These are phyloP conservation scores for Schizochytrium sp. DNA, from an alignment of 108 stramenopile genomes.

Conservation along the genomic window DNA sequence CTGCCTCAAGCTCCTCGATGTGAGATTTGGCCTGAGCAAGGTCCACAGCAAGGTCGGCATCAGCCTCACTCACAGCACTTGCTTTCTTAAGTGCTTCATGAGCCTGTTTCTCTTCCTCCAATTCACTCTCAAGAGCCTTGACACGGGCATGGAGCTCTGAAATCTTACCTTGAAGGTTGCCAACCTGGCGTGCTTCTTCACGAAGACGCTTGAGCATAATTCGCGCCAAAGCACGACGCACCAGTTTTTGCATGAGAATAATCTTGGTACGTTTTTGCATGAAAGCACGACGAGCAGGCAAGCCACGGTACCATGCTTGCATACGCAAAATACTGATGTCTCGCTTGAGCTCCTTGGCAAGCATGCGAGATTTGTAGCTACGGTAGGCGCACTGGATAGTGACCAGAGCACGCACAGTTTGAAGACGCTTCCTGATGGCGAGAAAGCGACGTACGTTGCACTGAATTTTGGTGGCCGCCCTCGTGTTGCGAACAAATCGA, in stretches of 20 bases:
- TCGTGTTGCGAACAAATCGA: conserved; percentile 78
- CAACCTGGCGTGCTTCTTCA: conserved; percentile 59
- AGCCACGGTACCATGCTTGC: conserved; percentile 66
- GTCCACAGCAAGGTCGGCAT: not conserved
- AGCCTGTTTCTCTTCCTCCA: conserved; percentile 3
- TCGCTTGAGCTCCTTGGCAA: conserved; percentile 64
- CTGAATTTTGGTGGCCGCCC: conserved; percentile 84
- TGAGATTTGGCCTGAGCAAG: not conserved
- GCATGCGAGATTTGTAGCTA: conserved; percentile 69
- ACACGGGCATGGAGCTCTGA: not conserved
- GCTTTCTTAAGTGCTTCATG: conserved; percentile 27
- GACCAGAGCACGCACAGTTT: conserved; percentile 76
- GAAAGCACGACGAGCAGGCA: conserved; percentile 60
- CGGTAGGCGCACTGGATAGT: conserved; percentile 82
- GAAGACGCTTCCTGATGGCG: conserved; percentile 73
- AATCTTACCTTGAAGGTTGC: not conserved
- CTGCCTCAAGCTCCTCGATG: conserved; percentile 23
- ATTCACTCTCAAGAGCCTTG: conserved; percentile 27
- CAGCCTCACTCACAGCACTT: not conserved
- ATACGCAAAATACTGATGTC: conserved; percentile 79
- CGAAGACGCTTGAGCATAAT: conserved; percentile 75
- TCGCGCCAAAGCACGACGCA: conserved; percentile 70
- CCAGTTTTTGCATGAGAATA: conserved; percentile 74
- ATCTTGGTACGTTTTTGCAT: not conserved
- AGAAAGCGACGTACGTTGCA: conserved; percentile 84